Evolutionary conservation across 805 yeast species (phyloP).

Genomic region (Isabelozyma heimii): DNA sequence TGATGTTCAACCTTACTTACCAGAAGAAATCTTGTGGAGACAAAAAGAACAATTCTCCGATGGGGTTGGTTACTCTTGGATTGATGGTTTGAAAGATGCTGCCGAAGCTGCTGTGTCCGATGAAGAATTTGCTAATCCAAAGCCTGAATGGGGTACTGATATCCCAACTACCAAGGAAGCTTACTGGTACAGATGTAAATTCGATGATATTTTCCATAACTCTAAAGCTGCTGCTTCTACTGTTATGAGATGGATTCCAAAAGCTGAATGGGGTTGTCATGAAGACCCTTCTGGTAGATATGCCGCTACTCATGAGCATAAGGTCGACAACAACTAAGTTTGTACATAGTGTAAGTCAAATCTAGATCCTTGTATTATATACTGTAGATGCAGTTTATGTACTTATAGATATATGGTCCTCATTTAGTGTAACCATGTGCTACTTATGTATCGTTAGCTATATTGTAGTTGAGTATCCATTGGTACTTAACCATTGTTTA

Average conservation of each 20-base stretch:
- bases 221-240: conserved; percentile 90
- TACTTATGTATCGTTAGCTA: not conserved
- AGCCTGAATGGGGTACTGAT: conserved; percentile 94
- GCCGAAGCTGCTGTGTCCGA: conserved; percentile 86
- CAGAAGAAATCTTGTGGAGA: conserved; percentile 97
- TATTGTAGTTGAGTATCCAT: conserved; percentile 1
- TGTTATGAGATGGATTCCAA: conserved; percentile 99
- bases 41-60: conserved; percentile 99
- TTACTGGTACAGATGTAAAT: conserved; percentile 96
- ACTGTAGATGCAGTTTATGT: no score
- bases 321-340: conserved; percentile 25
- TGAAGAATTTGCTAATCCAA: conserved; percentile 86
- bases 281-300: conserved; percentile 98
- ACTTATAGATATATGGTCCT: no score
- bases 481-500: conserved; percentile 39
- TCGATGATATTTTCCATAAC: conserved; percentile 83
- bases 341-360: not conserved
- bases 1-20: conserved; percentile 77
- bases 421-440: no score
- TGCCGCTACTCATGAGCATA: conserved; percentile 80
- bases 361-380: not conserved
- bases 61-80: conserved; percentile 99
- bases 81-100: conserved; percentile 93
- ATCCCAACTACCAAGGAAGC: conserved; percentile 98
- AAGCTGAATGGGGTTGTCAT: conserved; percentile 99